Evolutionary conservation across 805 yeast species (phyloP), one percentile per base, ranked within the genome.

Genomic region (Huiozyma naganishii): DNA sequence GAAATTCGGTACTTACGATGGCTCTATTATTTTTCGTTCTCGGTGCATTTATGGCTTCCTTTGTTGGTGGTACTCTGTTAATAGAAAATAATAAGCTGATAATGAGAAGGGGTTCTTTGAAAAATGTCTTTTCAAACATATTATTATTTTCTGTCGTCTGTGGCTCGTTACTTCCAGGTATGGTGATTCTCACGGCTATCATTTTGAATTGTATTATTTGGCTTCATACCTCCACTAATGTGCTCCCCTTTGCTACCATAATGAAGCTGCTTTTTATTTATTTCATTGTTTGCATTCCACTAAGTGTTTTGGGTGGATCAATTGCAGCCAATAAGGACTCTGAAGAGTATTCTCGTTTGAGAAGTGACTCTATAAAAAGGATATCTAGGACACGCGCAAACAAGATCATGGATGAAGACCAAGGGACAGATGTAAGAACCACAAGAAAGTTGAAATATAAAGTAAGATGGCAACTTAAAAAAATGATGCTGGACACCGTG

Each of bases 21-120:
- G 76, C 87, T 0, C 53, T 83, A 27, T 56, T 73, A 3, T 67
- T 79, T 46, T 79, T 85, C 52, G 74, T 82, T 4, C 57, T 75
- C 29, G 85, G 90, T 23, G 94, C 92, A 0, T 72, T 79, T 32
- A 71, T 82, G 43, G 79, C 94, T 1, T 87, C 95, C 0, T 84
- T 74, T 57, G 65, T 77, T 5, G 86, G 92, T 37, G 72, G 83
- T 11, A 71, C 78, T 46, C 66, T 82, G 46, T 40, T 36, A 34
- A 36, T 40, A 10, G 43, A 42, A 12, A 46, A 42, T 13, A 44
- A 41, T 32, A 38, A 41, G 32, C 13, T 34, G 27, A 32, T 37
- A 7, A 13, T 38, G 29, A 45, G 45, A 39, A 34, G 42, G 27
- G 41, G 41, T 1, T 36, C 46, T n/a, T 6, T 38, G 8, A 38